phyloP scores from a whole-genome alignment of 73 alveolate species.

The Halteria grandinella region DNA sequence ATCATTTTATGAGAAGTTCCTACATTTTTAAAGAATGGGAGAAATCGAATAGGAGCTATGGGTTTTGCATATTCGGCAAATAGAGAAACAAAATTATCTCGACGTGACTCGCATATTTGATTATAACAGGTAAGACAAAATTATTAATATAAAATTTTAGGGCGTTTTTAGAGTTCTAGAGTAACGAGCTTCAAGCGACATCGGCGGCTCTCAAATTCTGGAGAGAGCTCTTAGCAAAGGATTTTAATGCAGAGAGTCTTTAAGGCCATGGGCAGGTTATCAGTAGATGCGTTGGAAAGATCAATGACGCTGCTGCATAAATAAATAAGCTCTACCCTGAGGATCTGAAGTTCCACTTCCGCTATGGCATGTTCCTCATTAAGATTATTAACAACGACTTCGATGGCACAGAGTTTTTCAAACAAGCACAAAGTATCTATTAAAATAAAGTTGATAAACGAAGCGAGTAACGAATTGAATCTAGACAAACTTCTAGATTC shows the following conservation, averaged over 20 bases:
- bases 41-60: constrained; percentile 7
- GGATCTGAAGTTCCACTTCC: constrained; percentile 23
- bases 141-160: too few species aligned
- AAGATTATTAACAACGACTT: constrained; percentile 26
- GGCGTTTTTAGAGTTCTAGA: not conserved
- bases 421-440: not conserved
- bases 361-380: constrained; percentile 30
- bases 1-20: constrained; percentile 16
- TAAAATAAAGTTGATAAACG: not conserved
- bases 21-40: constrained; percentile 5
- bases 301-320: not conserved
- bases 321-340: constrained; percentile 4
- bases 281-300: not conserved
- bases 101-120: not conserved
- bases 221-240: constrained; percentile 31
- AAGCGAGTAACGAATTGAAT: too few species aligned
- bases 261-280: constrained; percentile 11
- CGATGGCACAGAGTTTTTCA: constrained; percentile 25
- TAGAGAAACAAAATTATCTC: constrained; percentile 1
- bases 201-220: constrained; percentile 21
- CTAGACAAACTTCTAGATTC: constrained; percentile 10
- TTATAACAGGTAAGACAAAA: constrained; percentile 41
- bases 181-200: constrained; percentile 12
- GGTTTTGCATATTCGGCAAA: not conserved
- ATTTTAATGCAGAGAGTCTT: not conserved